These are phyloP conservation scores for Aureobasidium sp. DNA, from an alignment of 2,329 filamentous ascomycete genomes.

Conservation along the genomic window DNA sequence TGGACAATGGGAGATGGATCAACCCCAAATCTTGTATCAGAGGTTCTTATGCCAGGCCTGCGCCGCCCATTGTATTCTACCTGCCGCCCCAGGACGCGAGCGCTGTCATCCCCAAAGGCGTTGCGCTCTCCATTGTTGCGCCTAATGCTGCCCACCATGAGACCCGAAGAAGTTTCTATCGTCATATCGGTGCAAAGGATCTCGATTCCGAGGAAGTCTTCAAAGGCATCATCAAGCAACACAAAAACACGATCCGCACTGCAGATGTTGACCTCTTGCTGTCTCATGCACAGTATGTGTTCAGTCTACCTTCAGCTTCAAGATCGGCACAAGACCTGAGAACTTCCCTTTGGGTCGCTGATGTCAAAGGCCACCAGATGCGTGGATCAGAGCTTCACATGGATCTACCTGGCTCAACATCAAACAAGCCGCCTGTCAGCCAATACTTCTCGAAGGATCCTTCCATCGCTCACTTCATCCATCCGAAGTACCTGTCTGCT, in stretches of 20 bases:
- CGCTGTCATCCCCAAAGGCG: conserved; percentile 11
- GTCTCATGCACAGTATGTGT: not conserved
- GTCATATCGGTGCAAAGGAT: not conserved
- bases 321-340: not conserved
- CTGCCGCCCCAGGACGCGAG: conserved; percentile 7
- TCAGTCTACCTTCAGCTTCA: not conserved
- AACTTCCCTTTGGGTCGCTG: not conserved
- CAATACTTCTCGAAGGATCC: not conserved
- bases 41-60: not conserved
- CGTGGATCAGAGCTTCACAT: not conserved
- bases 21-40: not conserved
- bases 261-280: not conserved
- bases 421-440: not conserved
- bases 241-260: not conserved
- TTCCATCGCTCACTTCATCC: not conserved
- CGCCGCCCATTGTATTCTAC: conserved; percentile 1
- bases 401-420: not conserved
- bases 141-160: not conserved
- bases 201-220: not conserved
- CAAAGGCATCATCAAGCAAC: not conserved
- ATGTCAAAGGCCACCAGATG: not conserved
- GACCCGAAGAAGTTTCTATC: not conserved
- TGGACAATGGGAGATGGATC: conserved; percentile 13
- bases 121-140: conserved; percentile 12
- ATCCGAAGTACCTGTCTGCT: not conserved